These are phyloP conservation scores for Metschnikowia proteae DNA, from an alignment of 805 yeast genomes.

Conservation along the genomic window DNA sequence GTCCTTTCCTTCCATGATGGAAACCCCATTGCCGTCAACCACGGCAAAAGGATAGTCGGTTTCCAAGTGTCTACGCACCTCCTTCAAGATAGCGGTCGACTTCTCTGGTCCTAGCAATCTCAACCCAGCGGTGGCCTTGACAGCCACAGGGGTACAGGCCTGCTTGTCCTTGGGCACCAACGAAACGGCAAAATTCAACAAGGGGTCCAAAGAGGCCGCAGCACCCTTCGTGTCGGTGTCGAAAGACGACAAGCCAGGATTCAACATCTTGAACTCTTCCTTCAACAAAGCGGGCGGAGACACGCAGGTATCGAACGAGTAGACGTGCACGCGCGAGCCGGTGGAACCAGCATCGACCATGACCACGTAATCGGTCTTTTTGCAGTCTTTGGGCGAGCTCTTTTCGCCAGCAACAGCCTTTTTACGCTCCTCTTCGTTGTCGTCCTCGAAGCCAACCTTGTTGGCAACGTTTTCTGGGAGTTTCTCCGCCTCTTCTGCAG, in stretches of 20 bases:
- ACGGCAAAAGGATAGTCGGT: conserved; percentile 87
- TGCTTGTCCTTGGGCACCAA: conserved; percentile 71
- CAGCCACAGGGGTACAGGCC: conserved; percentile 88
- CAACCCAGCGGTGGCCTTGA: conserved; percentile 97
- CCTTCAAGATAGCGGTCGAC: conserved; percentile 64
- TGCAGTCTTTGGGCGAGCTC: conserved; percentile 17
- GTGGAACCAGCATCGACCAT: conserved; percentile 99
- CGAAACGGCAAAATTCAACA: conserved; percentile 70
- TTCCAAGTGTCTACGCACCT: conserved; percentile 74
- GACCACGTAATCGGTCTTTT: conserved; percentile 64
- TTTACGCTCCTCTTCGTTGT: neutral
- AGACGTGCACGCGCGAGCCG: conserved; percentile 94
- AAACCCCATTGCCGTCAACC: conserved; percentile 78
- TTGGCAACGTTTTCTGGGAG: conserved; percentile 1
- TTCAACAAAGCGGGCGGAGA: conserved; percentile 76
- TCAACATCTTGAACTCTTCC: conserved; percentile 83
- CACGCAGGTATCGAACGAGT: conserved; percentile 82
- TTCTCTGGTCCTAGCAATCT: conserved; percentile 78
- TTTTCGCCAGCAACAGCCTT: neutral
- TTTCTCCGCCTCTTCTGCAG: neutral
- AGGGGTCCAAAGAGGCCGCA: conserved; percentile 82
- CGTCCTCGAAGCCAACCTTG: neutral
- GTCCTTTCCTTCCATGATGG: conserved; percentile 93
- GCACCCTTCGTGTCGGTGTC: conserved; percentile 80
- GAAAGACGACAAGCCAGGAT: conserved; percentile 88